Percentiles rank a stretch among this genome's conserved stretches.
These are phyloP conservation scores for Yamadazyma triangularis DNA, from an alignment of 1,139 yeast genomes.

Conservation along the genomic window DNA sequence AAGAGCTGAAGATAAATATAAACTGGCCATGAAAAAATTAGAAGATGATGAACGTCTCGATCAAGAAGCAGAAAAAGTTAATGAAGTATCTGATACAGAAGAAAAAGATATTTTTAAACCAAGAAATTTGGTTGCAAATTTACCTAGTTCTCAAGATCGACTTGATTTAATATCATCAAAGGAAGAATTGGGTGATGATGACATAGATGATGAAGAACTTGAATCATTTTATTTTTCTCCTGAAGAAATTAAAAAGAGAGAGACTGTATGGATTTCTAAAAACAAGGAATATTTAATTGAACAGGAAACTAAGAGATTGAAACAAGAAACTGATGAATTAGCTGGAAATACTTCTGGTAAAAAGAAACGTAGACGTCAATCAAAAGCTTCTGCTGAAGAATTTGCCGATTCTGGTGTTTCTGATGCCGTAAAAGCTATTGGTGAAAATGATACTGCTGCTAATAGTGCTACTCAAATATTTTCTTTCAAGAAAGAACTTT, in stretches of 20 bases:
- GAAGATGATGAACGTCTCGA: slow-evolving; percentile 4
- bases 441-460: slow-evolving; percentile 50
- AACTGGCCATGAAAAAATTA: slow-evolving; percentile 12
- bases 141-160: slow-evolving; percentile 55
- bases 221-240: slow-evolving; percentile 57
- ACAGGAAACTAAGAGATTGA: slow-evolving; percentile 80
- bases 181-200: slow-evolving; percentile 54
- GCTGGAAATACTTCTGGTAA: slow-evolving; percentile 65
- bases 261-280: slow-evolving; percentile 85
- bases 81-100: slow-evolving; percentile 11
- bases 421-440: slow-evolving; percentile 34
- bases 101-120: slow-evolving; percentile 52
- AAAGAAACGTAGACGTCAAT: slow-evolving; percentile 33
- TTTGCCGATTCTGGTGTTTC: slow-evolving; percentile 13
- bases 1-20: slow-evolving; percentile 15
- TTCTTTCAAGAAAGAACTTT: slow-evolving; percentile 52
- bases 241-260: slow-evolving; percentile 56
- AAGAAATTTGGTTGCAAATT: slow-evolving; percentile 41
- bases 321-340: slow-evolving; percentile 79
- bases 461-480: slow-evolving; percentile 52
- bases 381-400: slow-evolving; percentile 19
- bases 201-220: slow-evolving; percentile 72
- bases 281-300: slow-evolving; percentile 82
- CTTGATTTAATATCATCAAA: slow-evolving; percentile 54
- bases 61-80: neutral